A percentile compares a stretch with the other conserved stretches of the same genome.
Evolutionary conservation across 179 eudicot genomes (phyloP).

Genomic region (Sideroxylon spinosum): DNA sequence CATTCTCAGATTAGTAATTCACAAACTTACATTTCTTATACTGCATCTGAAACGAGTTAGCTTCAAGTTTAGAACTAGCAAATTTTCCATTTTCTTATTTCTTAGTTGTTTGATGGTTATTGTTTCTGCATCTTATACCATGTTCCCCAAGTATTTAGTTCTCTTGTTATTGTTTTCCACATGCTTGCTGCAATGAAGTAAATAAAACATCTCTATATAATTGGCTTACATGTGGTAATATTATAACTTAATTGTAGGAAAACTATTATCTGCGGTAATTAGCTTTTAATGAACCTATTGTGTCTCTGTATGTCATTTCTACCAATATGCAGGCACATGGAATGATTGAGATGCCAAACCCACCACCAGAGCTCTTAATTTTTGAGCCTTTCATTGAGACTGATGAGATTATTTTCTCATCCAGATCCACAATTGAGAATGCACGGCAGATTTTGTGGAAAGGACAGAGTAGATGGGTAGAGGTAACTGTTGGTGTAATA

Average conservation of each 20-base stretch:
- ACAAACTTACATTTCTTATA: not conserved
- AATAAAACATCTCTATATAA: not conserved
- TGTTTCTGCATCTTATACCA: not conserved
- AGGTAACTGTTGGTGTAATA: slow-evolving; percentile 79
- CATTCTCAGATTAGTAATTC: not conserved
- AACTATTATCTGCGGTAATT: not conserved
- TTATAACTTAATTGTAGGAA: not conserved
- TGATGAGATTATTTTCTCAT: slow-evolving; percentile 67
- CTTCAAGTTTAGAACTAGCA: not conserved
- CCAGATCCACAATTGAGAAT: slow-evolving; percentile 34
- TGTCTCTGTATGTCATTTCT: not conserved
- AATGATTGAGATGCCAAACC: slow-evolving; percentile 84
- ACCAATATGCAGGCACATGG: slow-evolving; percentile 61
- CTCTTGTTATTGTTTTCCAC: slow-evolving; percentile 7
- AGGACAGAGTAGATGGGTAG: slow-evolving; percentile 86
- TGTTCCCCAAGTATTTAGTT: not conserved
- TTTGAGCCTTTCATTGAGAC: slow-evolving; percentile 92
- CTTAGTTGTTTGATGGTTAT: no score
- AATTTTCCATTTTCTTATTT: not conserved
- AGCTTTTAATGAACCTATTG: not conserved
- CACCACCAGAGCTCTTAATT: slow-evolving; percentile 72
- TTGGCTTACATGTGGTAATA: not conserved
- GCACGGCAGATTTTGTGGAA: slow-evolving; percentile 51
- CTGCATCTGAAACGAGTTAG: not conserved
- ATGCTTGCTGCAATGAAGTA: not conserved